A percentile compares a stretch with the other conserved stretches of the same genome.
These are phyloP conservation scores for Lotmaria passim DNA, from an alignment of 208 protist genomes.

Conservation along the genomic window DNA sequence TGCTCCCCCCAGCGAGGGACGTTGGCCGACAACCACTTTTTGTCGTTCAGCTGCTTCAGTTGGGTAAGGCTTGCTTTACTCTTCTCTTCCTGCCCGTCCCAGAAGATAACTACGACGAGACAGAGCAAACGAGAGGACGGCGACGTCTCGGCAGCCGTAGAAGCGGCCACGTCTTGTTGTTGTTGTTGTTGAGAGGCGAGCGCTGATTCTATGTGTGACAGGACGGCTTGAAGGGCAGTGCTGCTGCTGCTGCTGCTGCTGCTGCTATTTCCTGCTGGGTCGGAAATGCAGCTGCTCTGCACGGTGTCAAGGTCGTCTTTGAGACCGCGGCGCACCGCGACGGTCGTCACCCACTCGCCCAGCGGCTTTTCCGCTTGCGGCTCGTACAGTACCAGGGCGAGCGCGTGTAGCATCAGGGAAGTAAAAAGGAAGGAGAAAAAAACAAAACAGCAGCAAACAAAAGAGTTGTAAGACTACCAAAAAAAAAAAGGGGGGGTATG, in stretches of 20 bases:
- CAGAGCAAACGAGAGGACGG: conserved; percentile 16
- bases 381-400: conserved; percentile 49
- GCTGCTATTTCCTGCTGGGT: background rate
- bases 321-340: conserved; percentile 16
- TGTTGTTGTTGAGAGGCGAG: conserved; percentile 14
- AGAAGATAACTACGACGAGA: conserved; percentile 76
- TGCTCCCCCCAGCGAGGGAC: conserved; percentile 19
- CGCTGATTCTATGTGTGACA: background rate
- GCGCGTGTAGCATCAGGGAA: conserved; percentile 8
- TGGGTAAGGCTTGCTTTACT: conserved; percentile 64
- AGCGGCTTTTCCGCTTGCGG: conserved; percentile 34
- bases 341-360: conserved; percentile 38
- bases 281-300: conserved; percentile 9
- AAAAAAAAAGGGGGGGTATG: conserved; percentile 12
- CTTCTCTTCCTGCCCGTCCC: conserved; percentile 66
- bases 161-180: too few relatives aligned
- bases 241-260: background rate
- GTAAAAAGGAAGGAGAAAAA: conserved; percentile 3
- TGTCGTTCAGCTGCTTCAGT: conserved; percentile 59
- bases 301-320: conserved; percentile 27
- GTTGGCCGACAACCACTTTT: conserved; percentile 14
- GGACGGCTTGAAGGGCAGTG: background rate
- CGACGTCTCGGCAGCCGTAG: background rate
- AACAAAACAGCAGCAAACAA: too few relatives aligned
- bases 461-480: too few relatives aligned